These are phyloP conservation scores for Citropsis articulata DNA, from an alignment of 345 rosid genomes.

Conservation along the genomic window DNA sequence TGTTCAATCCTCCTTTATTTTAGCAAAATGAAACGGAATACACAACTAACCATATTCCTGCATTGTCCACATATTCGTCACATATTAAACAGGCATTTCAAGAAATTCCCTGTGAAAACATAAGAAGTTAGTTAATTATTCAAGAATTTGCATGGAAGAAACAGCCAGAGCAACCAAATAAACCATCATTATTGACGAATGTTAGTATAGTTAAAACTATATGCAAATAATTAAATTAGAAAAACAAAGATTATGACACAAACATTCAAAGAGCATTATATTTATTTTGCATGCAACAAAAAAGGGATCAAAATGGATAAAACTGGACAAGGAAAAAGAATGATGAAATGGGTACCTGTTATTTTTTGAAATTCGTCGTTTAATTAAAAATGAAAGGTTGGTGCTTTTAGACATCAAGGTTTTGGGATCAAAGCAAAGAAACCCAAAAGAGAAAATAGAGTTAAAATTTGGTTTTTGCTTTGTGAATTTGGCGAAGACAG, in stretches of 20 bases:
- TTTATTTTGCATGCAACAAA: background rate
- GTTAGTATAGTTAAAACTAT: too few relatives aligned
- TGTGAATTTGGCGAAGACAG: slow-evolving; percentile 20
- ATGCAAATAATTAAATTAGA: too few relatives aligned
- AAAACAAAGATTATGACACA: too few relatives aligned
- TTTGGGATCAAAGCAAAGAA: background rate
- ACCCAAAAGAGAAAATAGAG: slow-evolving; percentile 16
- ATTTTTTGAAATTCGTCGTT: slow-evolving; percentile 8
- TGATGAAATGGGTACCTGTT: slow-evolving; percentile 24
- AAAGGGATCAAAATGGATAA: background rate
- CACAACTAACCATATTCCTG: background rate
- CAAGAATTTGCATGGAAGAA: too few relatives aligned
- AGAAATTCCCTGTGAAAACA: too few relatives aligned
- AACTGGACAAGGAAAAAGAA: background rate
- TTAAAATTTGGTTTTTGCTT: slow-evolving; percentile 10
- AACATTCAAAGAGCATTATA: too few relatives aligned
- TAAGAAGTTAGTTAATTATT: too few relatives aligned
- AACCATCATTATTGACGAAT: too few relatives aligned
- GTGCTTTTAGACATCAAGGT: background rate
- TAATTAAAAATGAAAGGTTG: background rate
- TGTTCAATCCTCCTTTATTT: background rate
- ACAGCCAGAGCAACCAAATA: too few relatives aligned
- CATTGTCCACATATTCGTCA: background rate
- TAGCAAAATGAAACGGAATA: background rate
- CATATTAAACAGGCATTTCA: background rate